phyloP scores from a whole-genome alignment of 805 yeast species.

The Kodamaea restingae region DNA sequence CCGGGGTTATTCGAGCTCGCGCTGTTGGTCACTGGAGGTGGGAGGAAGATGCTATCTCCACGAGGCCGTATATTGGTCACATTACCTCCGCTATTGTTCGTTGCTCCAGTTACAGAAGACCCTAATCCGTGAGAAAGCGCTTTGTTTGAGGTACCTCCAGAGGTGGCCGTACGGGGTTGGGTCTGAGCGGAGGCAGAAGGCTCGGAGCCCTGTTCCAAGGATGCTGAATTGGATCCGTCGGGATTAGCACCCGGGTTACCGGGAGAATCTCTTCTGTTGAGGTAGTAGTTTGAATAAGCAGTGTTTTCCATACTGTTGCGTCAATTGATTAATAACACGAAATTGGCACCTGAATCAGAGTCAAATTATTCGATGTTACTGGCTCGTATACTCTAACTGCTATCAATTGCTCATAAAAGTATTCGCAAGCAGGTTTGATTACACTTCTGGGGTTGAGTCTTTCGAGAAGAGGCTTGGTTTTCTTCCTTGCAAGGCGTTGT shows the following conservation, averaged over 20 bases:
- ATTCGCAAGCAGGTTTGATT: neutral
- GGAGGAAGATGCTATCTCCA: conserved; percentile 22
- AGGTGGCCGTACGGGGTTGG: neutral
- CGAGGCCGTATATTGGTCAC: conserved; percentile 22
- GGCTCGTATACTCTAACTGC: too few species aligned
- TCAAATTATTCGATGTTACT: too few species aligned
- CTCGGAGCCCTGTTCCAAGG: neutral
- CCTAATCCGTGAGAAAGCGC: neutral
- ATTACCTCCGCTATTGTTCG: neutral
- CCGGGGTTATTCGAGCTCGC: neutral
- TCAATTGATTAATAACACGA: too few species aligned
- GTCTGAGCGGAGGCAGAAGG: neutral
- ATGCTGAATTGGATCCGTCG: neutral
- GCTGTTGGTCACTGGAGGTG: conserved; percentile 6
- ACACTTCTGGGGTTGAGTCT: neutral
- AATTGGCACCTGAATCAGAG: too few species aligned
- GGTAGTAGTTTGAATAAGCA: conserved; percentile 7
- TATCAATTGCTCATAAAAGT: neutral
- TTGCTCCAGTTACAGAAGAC: neutral
- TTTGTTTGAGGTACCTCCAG: neutral
- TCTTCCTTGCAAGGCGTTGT: neutral
- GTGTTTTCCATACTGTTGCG: conserved; percentile 6
- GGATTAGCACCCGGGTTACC: neutral
- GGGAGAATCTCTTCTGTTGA: conserved; percentile 7
- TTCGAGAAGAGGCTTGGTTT: neutral